Evolutionary conservation across 768 basidiomycete species (phyloP), one percentile per base, ranked within the genome.

Genomic region (Russula griseocarnosa): DNA sequence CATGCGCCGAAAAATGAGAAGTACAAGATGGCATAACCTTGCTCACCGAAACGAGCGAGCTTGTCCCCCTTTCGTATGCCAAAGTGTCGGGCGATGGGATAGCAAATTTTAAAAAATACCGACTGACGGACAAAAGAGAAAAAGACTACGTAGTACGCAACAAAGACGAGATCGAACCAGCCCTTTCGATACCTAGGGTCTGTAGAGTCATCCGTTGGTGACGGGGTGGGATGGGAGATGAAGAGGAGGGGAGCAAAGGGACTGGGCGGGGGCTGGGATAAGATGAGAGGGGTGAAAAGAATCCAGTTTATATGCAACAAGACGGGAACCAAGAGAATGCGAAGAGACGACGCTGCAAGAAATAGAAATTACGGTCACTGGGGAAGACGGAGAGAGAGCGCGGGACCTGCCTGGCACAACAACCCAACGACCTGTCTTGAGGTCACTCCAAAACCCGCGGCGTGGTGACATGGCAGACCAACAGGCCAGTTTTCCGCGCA

Each of bases 41-140:
- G 96, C 76, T 99, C 96, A 22, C 86, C 90, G 71, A 98, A 98
- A 40, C 96, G 79, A 60, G 86, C 83, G 16, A 94, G 73, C 74
- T 95, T 97, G 26, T 72, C 72, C 62, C 76, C 74, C 66, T 80
- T 84, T 70, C 77, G 82, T 55, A 99, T 82, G 2, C 94, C 89
- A 60, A 88, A 85, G 63, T 80, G 79, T 38, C 78, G 81, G 0
- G 88, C 94, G 42, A 94, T 67, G 1, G 89, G 90, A 26, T 78
- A 77, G 51, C 86, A 84, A 14, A 92, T 40, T 60, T 82, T 83
- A 70, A 89, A 67, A 20, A 87, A 83, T 73, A 93, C 72, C 50
- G 79, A 70, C 75, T 98, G 94, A 34, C 96, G 86, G 49, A 94
- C 68, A 72, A 94, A 90, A 2, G 93, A 95, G 77, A 88, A 98